Percentiles rank a stretch among this genome's conserved stretches.
Conservation (phyloP, 2,329 filamentous ascomycete species). For the Remersonia thermophila region DNA sequence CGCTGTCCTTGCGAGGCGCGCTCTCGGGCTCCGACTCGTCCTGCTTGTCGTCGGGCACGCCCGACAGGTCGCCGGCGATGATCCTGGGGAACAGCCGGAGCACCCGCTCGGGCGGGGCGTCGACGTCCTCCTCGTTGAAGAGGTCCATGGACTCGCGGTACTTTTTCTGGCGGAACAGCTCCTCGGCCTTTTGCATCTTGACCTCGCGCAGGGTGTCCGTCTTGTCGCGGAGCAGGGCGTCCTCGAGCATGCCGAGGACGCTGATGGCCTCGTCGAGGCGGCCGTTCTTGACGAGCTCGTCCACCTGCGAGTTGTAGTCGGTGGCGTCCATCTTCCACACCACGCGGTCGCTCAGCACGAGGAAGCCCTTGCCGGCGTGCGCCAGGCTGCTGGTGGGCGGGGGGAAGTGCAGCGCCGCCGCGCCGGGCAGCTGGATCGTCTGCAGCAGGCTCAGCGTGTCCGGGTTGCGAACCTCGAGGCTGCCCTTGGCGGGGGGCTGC, state of each 20-base stretch:
- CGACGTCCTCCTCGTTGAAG: constrained; percentile 71
- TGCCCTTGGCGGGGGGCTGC: constrained; percentile 70
- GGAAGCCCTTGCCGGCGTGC: constrained; percentile 89
- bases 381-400: constrained; percentile 89
- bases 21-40: constrained; percentile 22
- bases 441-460: constrained; percentile 85
- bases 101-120: constrained; percentile 80
- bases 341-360: constrained; percentile 79
- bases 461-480: constrained; percentile 82
- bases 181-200: constrained; percentile 83
- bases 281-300: constrained; percentile 61
- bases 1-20: constrained; percentile 20
- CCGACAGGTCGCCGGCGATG: constrained; percentile 73
- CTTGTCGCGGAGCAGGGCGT: constrained; percentile 79
- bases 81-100: constrained; percentile 70
- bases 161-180: constrained; percentile 68
- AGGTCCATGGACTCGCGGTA: constrained; percentile 80
- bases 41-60: constrained; percentile 25
- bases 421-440: constrained; percentile 68
- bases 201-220: constrained; percentile 66
- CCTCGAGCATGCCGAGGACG: constrained; percentile 78
- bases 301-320: constrained; percentile 81
- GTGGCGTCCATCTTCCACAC: constrained; percentile 95
- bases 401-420: constrained; percentile 77
- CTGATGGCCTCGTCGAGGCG: constrained; percentile 88